Evolutionary conservation across 2,329 filamentous ascomycete genomes (phyloP).

Genomic region (Aspergillus ochraceoroseus): DNA sequence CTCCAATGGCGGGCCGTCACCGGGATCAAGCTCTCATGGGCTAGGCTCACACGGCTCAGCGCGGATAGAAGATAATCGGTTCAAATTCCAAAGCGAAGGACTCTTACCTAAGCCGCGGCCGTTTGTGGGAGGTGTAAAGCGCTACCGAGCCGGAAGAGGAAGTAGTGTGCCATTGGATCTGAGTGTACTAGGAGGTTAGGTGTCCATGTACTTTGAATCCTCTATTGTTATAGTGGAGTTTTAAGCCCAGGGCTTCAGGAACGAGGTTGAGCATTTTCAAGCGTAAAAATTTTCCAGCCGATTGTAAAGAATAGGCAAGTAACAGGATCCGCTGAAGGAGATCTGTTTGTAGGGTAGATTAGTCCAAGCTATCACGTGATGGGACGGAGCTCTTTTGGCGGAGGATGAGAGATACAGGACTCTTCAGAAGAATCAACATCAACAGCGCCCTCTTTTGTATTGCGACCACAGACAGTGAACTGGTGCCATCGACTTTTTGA

Average conservation of each 20-base stretch:
- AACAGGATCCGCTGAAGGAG: too few relatives aligned
- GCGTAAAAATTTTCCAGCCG: too few relatives aligned
- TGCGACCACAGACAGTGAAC: too few relatives aligned
- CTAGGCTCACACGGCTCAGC: conserved; percentile 35
- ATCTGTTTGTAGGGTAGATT: too few relatives aligned
- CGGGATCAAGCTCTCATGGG: conserved; percentile 26
- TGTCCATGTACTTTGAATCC: background rate
- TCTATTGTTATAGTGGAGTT: background rate
- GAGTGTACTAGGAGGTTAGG: conserved; percentile 37
- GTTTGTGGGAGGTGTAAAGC: conserved; percentile 67
- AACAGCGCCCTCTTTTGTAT: too few relatives aligned
- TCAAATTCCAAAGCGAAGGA: conserved; percentile 79
- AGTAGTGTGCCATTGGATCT: conserved; percentile 92
- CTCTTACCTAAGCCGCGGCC: conserved; percentile 79
- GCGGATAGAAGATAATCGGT: conserved; percentile 70
- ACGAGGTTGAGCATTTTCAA: background rate
- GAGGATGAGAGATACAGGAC: too few relatives aligned
- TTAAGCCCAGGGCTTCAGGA: background rate
- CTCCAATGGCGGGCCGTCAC: conserved; percentile 52
- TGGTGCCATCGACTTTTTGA: too few relatives aligned
- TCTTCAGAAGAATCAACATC: too few relatives aligned
- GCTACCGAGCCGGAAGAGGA: conserved; percentile 83
- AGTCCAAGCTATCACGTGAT: too few relatives aligned
- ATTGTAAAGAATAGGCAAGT: too few relatives aligned
- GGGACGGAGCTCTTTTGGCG: too few relatives aligned